Conservation (phyloP, 768 basidiomycete species). For the Arthromyces matolae region DNA sequence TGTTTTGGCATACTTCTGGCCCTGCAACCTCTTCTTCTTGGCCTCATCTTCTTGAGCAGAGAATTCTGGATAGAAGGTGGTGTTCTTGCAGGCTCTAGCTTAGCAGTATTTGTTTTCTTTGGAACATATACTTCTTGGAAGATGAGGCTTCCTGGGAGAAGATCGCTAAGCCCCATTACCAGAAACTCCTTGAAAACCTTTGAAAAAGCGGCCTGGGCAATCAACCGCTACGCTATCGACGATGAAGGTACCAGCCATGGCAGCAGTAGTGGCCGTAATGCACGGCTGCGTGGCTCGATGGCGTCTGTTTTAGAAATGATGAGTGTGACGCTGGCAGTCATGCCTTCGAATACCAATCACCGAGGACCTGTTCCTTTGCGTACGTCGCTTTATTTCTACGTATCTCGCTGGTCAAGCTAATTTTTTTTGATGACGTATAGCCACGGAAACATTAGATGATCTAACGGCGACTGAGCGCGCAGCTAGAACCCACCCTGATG, state of each 20-base stretch:
- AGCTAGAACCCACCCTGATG: slow-evolving; percentile 73
- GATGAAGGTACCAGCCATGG: slow-evolving; percentile 50
- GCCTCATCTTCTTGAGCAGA: slow-evolving; percentile 66
- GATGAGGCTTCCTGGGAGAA: slow-evolving; percentile 43
- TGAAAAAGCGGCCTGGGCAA: slow-evolving; percentile 38
- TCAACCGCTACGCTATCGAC: slow-evolving; percentile 32
- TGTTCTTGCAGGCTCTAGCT: slow-evolving; percentile 53
- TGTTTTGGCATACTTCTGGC: slow-evolving; percentile 68
- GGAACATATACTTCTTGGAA: slow-evolving; percentile 55
- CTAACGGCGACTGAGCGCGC: slow-evolving; percentile 75
- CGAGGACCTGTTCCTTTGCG: slow-evolving; percentile 65
- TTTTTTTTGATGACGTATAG: slow-evolving; percentile 28
- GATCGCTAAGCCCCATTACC: slow-evolving; percentile 52
- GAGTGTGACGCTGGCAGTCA: slow-evolving; percentile 71
- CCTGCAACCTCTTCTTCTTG: slow-evolving; percentile 72
- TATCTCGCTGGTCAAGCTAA: slow-evolving; percentile 1
- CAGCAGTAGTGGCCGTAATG: slow-evolving; percentile 40
- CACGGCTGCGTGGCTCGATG: slow-evolving; percentile 63
- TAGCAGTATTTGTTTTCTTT: slow-evolving; percentile 52
- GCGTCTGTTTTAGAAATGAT: slow-evolving; percentile 85
- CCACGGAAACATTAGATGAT: slow-evolving; percentile 79
- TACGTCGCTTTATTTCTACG: slow-evolving; percentile 34
- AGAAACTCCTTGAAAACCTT: slow-evolving; percentile 57
- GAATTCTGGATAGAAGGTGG: slow-evolving; percentile 71
- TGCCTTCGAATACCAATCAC: slow-evolving; percentile 53